A percentile compares a stretch with the other conserved stretches of the same genome.
These are phyloP conservation scores for Leishmania arabica DNA, from an alignment of 208 protist genomes.

Conservation along the genomic window DNA sequence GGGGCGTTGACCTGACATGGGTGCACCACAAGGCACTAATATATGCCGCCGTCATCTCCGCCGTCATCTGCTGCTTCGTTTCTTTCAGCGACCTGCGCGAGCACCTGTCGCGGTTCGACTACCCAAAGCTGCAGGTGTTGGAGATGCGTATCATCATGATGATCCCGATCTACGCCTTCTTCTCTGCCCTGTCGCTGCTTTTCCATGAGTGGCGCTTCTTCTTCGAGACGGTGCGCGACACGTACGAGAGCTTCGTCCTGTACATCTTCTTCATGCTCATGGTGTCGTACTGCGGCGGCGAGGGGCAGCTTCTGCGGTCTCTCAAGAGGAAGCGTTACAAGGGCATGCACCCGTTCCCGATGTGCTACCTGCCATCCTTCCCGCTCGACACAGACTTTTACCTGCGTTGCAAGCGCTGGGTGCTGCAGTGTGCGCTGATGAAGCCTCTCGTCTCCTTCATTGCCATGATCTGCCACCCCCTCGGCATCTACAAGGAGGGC, in stretches of 20 bases:
- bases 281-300: conserved; percentile 86
- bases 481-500: conserved; percentile 76
- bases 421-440: conserved; percentile 90
- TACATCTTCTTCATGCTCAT: conserved; percentile 94
- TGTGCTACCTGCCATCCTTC: conserved; percentile 71
- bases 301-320: conserved; percentile 78
- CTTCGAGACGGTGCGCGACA: conserved; percentile 81
- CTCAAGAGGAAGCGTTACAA: conserved; percentile 79
- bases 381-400: conserved; percentile 76
- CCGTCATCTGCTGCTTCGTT: conserved; percentile 61
- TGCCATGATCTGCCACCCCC: conserved; percentile 58
- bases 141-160: conserved; percentile 89
- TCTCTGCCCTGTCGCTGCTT: conserved; percentile 67
- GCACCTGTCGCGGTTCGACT: conserved; percentile 77
- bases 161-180: conserved; percentile 87
- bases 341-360: conserved; percentile 69
- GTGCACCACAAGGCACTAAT: conserved; percentile 45
- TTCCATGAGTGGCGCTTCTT: conserved; percentile 68
- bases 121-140: conserved; percentile 76
- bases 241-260: conserved; percentile 91
- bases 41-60: conserved; percentile 50
- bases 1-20: conserved; percentile 60
- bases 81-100: conserved; percentile 66
- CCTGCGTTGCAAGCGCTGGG: conserved; percentile 87
- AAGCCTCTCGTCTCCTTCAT: conserved; percentile 79